Conservation (phyloP, 1,139 yeast species). For the Starmera stellimalicola region DNA sequence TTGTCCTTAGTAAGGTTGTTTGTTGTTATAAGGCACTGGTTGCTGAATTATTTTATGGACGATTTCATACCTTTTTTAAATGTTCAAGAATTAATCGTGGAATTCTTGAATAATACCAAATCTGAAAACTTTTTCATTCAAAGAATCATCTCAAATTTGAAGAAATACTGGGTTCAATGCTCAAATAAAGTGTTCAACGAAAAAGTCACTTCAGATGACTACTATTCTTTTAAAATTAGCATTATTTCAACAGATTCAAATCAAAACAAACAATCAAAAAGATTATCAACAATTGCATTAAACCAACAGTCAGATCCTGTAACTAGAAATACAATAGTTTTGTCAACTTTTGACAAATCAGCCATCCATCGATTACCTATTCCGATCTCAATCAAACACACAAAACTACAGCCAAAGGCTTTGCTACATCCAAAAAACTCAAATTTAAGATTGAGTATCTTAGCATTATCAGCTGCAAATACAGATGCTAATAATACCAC, state of each 20-base stretch:
- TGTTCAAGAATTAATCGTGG: constrained; percentile 39
- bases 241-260: constrained; percentile 17
- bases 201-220: constrained; percentile 9
- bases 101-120: constrained; percentile 37
- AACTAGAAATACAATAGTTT: constrained; percentile 16
- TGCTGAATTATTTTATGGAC: constrained; percentile 64
- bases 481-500: constrained; percentile 9
- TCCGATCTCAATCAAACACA: constrained; percentile 7
- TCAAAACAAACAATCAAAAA: constrained; percentile 18
- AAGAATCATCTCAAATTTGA: constrained; percentile 31
- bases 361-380: constrained; percentile 15
- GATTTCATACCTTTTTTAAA: constrained; percentile 45
- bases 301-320: constrained; percentile 16
- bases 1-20: constrained; percentile 75
- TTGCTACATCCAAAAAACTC: constrained; percentile 17
- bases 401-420: constrained; percentile 11
- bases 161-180: constrained; percentile 28
- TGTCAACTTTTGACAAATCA: constrained; percentile 16
- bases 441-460: constrained; percentile 10
- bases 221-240: constrained; percentile 8
- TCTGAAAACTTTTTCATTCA: constrained; percentile 28
- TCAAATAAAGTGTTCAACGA: constrained; percentile 18
- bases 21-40: constrained; percentile 84
- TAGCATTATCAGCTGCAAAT: background rate
- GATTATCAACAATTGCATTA: constrained; percentile 15